Percentiles rank a stretch among this genome's conserved stretches.
These are phyloP conservation scores for Apium graveolens DNA, from an alignment of 129 eudicot genomes.

Conservation along the genomic window DNA sequence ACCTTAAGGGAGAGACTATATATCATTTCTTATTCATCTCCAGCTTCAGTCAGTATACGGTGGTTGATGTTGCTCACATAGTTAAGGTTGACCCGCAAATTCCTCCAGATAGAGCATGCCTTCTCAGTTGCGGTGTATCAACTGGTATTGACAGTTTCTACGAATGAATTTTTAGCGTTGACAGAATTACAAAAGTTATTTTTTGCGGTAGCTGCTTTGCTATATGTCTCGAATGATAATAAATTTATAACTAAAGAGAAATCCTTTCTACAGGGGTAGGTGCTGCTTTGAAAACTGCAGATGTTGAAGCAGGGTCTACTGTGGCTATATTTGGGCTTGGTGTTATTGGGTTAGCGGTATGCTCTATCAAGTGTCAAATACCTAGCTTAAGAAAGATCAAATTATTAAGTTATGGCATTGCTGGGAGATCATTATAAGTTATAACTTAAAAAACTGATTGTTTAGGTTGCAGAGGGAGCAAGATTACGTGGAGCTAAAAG, in stretches of 20 bases:
- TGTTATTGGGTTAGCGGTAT: slow-evolving; percentile 80
- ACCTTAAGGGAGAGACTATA: slow-evolving; percentile 68
- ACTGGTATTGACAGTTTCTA: slow-evolving; percentile 37
- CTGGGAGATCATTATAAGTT: background rate
- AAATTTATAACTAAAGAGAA: background rate
- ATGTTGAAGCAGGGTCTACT: slow-evolving; percentile 76
- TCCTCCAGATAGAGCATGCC: slow-evolving; percentile 81
- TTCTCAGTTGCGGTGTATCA: slow-evolving; percentile 84
- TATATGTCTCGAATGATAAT: background rate
- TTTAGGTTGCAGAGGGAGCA: slow-evolving; percentile 92
- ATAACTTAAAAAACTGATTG: background rate
- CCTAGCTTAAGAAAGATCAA: background rate
- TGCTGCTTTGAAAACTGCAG: slow-evolving; percentile 83
- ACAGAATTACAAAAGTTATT: background rate
- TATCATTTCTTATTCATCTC: slow-evolving; percentile 60
- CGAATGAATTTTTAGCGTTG: background rate
- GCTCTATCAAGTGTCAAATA: slow-evolving; percentile 1
- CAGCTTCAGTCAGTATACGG: slow-evolving; percentile 82
- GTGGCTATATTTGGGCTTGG: slow-evolving; percentile 89
- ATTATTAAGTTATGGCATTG: background rate
- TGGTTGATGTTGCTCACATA: slow-evolving; percentile 59
- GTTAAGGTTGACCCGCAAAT: slow-evolving; percentile 53
- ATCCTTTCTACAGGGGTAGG: slow-evolving; percentile 62
- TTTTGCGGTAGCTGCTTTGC: background rate
- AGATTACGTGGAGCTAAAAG: slow-evolving; percentile 68